Evolutionary conservation across 2,329 filamentous ascomycete species (phyloP).

Genomic region (Mycocentrospora acerina): DNA sequence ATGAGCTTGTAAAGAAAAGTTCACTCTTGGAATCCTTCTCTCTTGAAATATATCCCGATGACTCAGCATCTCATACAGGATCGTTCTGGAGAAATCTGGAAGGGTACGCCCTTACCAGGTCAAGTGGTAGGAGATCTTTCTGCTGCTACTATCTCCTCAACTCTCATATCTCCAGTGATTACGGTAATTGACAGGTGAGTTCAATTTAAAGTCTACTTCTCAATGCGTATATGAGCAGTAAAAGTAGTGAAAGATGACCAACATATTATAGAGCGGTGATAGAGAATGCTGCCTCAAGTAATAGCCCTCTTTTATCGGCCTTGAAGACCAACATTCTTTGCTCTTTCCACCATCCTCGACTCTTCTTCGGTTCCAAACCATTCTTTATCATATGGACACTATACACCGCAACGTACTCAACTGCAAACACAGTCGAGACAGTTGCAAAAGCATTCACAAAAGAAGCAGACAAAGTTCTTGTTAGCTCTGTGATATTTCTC

Average conservation of each 20-base stretch:
- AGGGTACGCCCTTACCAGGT: conserved; percentile 6
- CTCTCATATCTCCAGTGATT: conserved; percentile 24
- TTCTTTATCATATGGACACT: conserved; percentile 33
- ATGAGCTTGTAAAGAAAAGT: too few species aligned
- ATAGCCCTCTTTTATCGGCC: conserved; percentile 14
- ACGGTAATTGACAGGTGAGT: conserved; percentile 32
- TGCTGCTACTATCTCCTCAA: conserved; percentile 27
- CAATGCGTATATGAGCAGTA: too few species aligned
- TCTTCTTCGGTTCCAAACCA: conserved; percentile 28
- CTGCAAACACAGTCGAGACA: conserved; percentile 28
- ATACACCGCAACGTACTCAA: conserved; percentile 30
- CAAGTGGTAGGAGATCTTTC: conserved; percentile 25
- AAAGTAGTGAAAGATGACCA: too few species aligned
- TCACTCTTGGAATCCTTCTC: too few species aligned
- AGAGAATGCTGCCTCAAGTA: conserved; percentile 24
- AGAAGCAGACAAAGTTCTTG: conserved; percentile 13
- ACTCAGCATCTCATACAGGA: conserved; percentile 10
- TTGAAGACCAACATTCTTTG: conserved; percentile 20
- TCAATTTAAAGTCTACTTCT: too few species aligned
- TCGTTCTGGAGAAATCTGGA: conserved; percentile 4
- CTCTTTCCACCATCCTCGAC: conserved; percentile 22
- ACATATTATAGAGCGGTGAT: conserved; percentile 24
- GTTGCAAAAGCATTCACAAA: conserved; percentile 11
- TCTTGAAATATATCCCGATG: too few species aligned
- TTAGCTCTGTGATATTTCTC: conserved; percentile 25